A percentile compares a stretch with the other conserved stretches of the same genome.
Conservation (phyloP, 225 moss, liverwort and hornwort genomes). For the Takakia lepidozioides region DNA sequence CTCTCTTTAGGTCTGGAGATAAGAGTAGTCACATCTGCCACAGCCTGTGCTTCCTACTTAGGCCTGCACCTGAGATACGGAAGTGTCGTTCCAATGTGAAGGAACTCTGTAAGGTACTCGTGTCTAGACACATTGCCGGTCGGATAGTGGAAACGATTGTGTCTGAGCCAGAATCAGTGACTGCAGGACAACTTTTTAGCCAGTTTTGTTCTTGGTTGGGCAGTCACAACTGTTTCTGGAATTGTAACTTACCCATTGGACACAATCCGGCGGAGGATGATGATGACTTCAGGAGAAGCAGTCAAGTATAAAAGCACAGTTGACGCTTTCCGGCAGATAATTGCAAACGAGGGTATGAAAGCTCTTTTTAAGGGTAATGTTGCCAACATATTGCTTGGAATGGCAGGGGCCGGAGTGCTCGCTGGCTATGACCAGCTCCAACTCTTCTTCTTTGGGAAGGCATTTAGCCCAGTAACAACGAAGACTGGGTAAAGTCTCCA, state of each 20-base stretch:
- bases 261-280: no score
- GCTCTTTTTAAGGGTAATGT: slow-evolving; percentile 26
- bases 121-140: background rate
- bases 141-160: background rate
- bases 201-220: slow-evolving; percentile 31
- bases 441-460: slow-evolving; percentile 22
- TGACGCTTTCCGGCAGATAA: slow-evolving; percentile 23
- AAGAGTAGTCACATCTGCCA: no score
- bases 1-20: no score
- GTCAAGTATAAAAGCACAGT: slow-evolving; percentile 16
- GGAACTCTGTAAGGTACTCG: background rate
- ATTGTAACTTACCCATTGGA: slow-evolving; percentile 26
- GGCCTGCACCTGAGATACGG: no score
- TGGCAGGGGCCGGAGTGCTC: slow-evolving; percentile 32
- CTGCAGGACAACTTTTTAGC: slow-evolving; percentile 27
- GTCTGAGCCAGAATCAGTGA: background rate
- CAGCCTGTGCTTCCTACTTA: no score
- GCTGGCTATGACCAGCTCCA: slow-evolving; percentile 30
- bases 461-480: slow-evolving; percentile 13
- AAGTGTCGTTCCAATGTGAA: background rate
- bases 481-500: background rate
- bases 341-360: slow-evolving; percentile 22
- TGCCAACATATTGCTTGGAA: slow-evolving; percentile 28
- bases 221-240: slow-evolving; percentile 20
- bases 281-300: slow-evolving; percentile 31